Conservation (phyloP, 345 rosid genomes). For the Stellera chamaejasme region DNA sequence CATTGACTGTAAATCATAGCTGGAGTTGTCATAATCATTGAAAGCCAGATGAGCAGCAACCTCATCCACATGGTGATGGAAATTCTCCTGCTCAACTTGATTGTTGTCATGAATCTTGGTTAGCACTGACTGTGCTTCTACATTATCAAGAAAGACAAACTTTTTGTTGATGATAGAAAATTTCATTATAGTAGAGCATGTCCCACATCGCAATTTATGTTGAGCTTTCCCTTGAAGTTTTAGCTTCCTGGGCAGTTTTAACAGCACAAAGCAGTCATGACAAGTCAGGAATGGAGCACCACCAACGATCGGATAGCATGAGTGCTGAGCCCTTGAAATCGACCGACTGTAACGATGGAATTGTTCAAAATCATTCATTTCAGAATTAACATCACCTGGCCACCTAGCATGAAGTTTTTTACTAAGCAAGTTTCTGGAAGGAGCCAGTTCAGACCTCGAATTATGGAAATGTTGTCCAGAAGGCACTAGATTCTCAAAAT, state of each 20-base stretch:
- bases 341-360: conserved; percentile 23
- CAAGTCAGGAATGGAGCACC: conserved; percentile 67
- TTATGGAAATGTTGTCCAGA: conserved; percentile 10
- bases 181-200: conserved; percentile 41
- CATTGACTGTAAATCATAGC: conserved; percentile 3
- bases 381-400: conserved; percentile 25
- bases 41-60: neutral
- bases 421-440: conserved; percentile 17
- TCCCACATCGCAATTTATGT: conserved; percentile 47
- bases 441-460: neutral
- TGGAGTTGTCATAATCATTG: conserved; percentile 12
- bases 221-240: conserved; percentile 21
- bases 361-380: conserved; percentile 20
- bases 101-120: conserved; percentile 12
- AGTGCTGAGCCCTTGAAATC: conserved; percentile 17
- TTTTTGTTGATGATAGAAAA: conserved; percentile 30
- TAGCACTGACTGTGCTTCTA: conserved; percentile 12
- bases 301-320: conserved; percentile 40
- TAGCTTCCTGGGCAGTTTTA: conserved; percentile 42
- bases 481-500: conserved; percentile 3
- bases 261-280: conserved; percentile 47
- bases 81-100: conserved; percentile 7
- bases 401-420: conserved; percentile 20
- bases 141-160: conserved; percentile 26
- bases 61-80: no score